Percentiles rank a stretch among this genome's conserved stretches.
Evolutionary conservation across 2,329 filamentous ascomycete genomes (phyloP).

Genomic region (Pseudogymnoascus sp.): DNA sequence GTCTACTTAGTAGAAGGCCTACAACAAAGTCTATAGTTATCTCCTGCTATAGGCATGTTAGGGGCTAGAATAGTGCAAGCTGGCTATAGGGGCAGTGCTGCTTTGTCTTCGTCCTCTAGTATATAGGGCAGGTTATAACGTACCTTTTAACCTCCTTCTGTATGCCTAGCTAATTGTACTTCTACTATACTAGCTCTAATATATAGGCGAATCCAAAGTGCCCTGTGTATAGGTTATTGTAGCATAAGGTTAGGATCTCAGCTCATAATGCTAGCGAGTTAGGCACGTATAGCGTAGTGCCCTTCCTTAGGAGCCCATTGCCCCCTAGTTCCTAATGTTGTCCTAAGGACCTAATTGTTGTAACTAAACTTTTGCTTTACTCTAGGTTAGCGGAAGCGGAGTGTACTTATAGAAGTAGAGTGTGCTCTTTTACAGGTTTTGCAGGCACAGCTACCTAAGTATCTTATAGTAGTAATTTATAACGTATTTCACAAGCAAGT

Average conservation of each 20-base stretch:
- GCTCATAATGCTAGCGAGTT: neutral
- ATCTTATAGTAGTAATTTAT: too few relatives aligned
- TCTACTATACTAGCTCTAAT: neutral
- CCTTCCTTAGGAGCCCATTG: neutral
- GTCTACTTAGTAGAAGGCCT: neutral
- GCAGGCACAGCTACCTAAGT: too few relatives aligned
- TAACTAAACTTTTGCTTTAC: too few relatives aligned
- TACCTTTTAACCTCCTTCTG: neutral
- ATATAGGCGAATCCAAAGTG: neutral
- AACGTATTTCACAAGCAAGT: too few relatives aligned
- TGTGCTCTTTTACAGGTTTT: too few relatives aligned
- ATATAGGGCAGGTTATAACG: neutral
- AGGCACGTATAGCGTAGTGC: neutral
- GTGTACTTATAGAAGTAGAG: too few relatives aligned
- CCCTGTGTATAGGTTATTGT: neutral
- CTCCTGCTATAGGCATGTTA: neutral
- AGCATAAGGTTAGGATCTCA: neutral
- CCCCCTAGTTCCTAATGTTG: too few relatives aligned
- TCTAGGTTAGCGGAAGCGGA: too few relatives aligned
- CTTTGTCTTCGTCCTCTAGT: neutral
- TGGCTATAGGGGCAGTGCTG: neutral
- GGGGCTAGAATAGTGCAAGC: neutral
- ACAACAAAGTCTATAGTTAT: neutral
- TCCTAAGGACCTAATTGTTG: too few relatives aligned
- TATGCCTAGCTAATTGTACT: neutral